A percentile compares a stretch with the other conserved stretches of the same genome.
Evolutionary conservation across 2,329 filamentous ascomycete genomes (phyloP).

Genomic region (Calonectria multiphialidica): DNA sequence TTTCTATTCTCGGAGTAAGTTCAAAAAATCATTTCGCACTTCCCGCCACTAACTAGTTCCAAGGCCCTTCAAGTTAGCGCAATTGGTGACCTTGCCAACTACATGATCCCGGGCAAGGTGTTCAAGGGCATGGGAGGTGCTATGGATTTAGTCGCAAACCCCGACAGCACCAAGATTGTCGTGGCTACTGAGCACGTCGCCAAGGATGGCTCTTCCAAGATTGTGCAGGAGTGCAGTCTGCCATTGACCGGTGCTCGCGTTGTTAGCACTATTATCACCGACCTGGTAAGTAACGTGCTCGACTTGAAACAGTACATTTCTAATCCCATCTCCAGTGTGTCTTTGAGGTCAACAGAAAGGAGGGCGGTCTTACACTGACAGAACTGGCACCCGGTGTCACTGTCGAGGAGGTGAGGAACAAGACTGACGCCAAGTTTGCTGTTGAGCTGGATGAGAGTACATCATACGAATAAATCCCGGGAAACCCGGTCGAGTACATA

Average conservation of each 20-base stretch:
- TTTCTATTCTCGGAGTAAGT: constrained; percentile 80
- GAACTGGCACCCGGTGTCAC: constrained; percentile 78
- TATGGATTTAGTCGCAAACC: constrained; percentile 80
- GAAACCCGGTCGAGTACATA: background rate
- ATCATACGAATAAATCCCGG: constrained; percentile 11
- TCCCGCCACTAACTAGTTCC: background rate
- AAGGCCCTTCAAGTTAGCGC: constrained; percentile 82
- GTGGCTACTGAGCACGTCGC: constrained; percentile 78
- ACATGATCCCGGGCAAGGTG: constrained; percentile 90
- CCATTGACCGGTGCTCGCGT: constrained; percentile 75
- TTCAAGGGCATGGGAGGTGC: constrained; percentile 90
- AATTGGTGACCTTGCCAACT: constrained; percentile 85
- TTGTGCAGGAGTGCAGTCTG: constrained; percentile 72
- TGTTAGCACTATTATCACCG: constrained; percentile 80
- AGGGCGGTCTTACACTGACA: constrained; percentile 74
- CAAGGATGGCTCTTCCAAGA: constrained; percentile 76
- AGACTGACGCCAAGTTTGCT: constrained; percentile 77
- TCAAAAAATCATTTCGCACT: background rate
- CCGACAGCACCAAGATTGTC: constrained; percentile 78
- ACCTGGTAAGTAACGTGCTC: constrained; percentile 68
- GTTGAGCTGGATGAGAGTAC: constrained; percentile 49
- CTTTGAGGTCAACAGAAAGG: constrained; percentile 74
- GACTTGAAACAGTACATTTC: background rate
- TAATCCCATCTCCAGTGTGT: constrained; percentile 65
- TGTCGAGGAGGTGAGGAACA: constrained; percentile 75